Conservation (phyloP, 2,329 filamentous ascomycete species). For the Juglanconis oblonga region DNA sequence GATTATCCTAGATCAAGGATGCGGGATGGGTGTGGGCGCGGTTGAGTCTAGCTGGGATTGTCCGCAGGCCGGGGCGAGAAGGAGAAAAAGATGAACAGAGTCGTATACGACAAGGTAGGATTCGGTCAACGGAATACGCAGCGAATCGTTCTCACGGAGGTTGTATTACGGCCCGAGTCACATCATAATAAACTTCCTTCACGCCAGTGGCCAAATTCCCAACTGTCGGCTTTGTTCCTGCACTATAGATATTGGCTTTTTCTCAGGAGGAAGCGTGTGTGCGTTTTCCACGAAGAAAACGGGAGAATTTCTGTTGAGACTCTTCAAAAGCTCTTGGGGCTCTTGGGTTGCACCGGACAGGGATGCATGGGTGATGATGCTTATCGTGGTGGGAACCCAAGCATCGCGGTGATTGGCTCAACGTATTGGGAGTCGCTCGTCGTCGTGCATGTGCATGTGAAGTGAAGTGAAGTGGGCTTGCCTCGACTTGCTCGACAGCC, state of each 20-base stretch:
- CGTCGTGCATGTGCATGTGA: constrained; percentile 5
- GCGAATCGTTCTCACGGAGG: background rate
- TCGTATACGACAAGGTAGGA: no score
- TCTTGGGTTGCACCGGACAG: background rate
- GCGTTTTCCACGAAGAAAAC: background rate
- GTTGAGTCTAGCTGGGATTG: background rate
- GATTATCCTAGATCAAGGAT: background rate
- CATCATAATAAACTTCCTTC: background rate
- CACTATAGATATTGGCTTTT: background rate
- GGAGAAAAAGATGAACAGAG: background rate
- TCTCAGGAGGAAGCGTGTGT: background rate
- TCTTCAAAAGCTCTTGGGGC: background rate
- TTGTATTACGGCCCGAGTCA: background rate
- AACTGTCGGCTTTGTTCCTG: background rate
- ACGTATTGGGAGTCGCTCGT: background rate
- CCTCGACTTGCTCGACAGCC: no score
- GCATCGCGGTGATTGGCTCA: background rate
- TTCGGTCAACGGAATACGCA: no score
- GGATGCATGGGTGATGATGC: background rate
- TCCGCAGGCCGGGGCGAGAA: background rate
- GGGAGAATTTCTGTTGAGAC: constrained; percentile 1
- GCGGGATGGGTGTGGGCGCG: constrained; percentile 1
- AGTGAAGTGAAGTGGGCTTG: background rate
- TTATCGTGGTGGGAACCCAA: background rate
- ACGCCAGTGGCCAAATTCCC: constrained; percentile 13